Evolutionary conservation across 345 rosid species (phyloP), one percentile per base, ranked within the genome.

Genomic region (Gossypium ekmanianum): DNA sequence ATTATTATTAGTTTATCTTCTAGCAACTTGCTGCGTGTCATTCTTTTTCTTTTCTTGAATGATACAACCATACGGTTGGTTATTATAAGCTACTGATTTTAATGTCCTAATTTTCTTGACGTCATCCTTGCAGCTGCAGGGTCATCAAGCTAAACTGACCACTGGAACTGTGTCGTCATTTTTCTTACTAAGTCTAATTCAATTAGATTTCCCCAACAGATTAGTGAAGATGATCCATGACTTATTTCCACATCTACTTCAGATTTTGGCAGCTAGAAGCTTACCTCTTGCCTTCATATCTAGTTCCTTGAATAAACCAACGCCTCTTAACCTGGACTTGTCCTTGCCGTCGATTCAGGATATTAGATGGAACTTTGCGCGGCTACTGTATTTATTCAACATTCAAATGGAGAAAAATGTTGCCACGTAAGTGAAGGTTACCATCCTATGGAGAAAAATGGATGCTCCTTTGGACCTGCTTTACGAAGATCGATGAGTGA

Each of bases 391-490:
- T 83, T 77, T 94, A 63, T 91, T 94, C 90, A 92, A 94, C 75
- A 83, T 91, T 73, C 97, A 91, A 80, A 80, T 94, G 27, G 98
- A 94, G 88, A 88, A 89, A 84, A 94, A 94, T 83, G 85, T 94
- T 74, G 92, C 92, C 79, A 88, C 90, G 98, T 94, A 87, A 85
- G 98, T 85, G 78, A 75, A 66, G 29, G 61, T 24, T 76, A 68
- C n/a, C 34, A n/a, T 57, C 44, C 34, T 72, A n/a, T 48, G 52
- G 52, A 48, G 52, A 48, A 48, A 48, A 6, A 45, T 67, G 7
- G 71, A 45, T 67, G 70, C 9, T 66, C 17, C n/a, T 66, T 44
- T 20, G 24, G 54, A 66, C 55, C 34, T 20, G 18, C 55, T 13
- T 67, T 45, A 67, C 52, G 1, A 22, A 67, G 39, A 67, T 2